A percentile compares a stretch with the other conserved stretches of the same genome.
phyloP scores from a whole-genome alignment of 106 monocot genomes.

The Narthecium ossifragum region DNA sequence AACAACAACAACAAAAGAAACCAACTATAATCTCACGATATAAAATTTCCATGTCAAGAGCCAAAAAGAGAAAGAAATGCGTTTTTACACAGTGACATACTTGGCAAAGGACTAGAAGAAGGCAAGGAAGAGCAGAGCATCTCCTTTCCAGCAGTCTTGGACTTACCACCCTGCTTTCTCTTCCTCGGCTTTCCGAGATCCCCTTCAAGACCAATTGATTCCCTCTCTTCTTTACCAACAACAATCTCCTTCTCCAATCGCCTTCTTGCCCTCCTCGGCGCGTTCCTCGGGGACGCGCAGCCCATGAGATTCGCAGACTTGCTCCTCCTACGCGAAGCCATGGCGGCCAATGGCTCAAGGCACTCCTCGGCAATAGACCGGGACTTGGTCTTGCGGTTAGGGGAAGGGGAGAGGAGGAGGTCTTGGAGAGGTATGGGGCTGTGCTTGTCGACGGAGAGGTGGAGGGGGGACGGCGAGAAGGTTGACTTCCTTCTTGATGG shows the following conservation, averaged over 20 bases:
- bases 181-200: conserved; percentile 30
- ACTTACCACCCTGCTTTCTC: conserved; percentile 24
- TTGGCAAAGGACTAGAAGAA: conserved; percentile 15
- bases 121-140: conserved; percentile 8
- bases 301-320: conserved; percentile 19
- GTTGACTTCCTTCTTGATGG: conserved; percentile 19
- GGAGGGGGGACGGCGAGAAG: conserved; percentile 34
- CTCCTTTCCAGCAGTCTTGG: conserved; percentile 16
- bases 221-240: conserved; percentile 27
- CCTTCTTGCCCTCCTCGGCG: conserved; percentile 32
- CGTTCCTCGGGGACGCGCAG: conserved; percentile 47
- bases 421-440: conserved; percentile 36
- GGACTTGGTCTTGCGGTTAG: conserved; percentile 10
- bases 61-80: background rate
- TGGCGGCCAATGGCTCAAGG: conserved; percentile 15
- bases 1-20: background rate
- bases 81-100: conserved; percentile 7
- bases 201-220: conserved; percentile 14
- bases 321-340: conserved; percentile 14
- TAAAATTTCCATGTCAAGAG: background rate
- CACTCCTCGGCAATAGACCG: conserved; percentile 19
- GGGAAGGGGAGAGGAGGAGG: conserved; percentile 50
- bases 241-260: conserved; percentile 46
- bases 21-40: background rate
- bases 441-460: conserved; percentile 24